Evolutionary conservation across 1,284 basidiomycete genomes (phyloP).

Genomic region (Farysia itapuensis): DNA sequence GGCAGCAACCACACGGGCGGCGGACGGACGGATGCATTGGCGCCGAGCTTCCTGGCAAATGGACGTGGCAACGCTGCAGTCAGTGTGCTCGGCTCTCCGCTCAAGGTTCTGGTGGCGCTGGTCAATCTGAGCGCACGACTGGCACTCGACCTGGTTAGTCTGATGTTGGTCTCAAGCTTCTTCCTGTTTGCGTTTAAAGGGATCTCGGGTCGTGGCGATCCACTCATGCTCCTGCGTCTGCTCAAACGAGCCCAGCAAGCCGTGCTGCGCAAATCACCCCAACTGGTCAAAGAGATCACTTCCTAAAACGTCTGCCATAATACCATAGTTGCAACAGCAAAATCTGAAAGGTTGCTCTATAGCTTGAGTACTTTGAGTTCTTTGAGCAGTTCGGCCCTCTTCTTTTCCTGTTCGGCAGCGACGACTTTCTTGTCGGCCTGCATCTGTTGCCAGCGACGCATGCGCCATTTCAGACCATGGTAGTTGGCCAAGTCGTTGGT

Average conservation of each 20-base stretch:
- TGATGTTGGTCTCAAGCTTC: constrained; percentile 41
- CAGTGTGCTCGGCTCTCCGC: constrained; percentile 23
- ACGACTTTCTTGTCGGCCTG: constrained; percentile 19
- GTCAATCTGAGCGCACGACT: constrained; percentile 44
- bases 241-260: constrained; percentile 22
- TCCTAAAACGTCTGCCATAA: too few species aligned
- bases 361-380: constrained; percentile 46
- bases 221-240: constrained; percentile 37
- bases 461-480: constrained; percentile 51
- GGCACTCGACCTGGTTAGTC: constrained; percentile 47
- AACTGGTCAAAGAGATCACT: constrained; percentile 7
- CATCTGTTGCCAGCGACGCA: constrained; percentile 45
- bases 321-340: background rate
- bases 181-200: constrained; percentile 36
- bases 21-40: constrained; percentile 18
- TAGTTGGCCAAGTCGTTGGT: constrained; percentile 49
- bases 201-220: constrained; percentile 51
- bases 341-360: constrained; percentile 2
- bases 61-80: constrained; percentile 12
- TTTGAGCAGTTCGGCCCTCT: constrained; percentile 32
- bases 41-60: constrained; percentile 28
- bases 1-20: constrained; percentile 1
- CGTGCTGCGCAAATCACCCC: constrained; percentile 15
- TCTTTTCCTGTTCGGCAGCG: constrained; percentile 6
- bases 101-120: constrained; percentile 28